phyloP scores from a whole-genome alignment of 805 yeast genomes.

The Wickerhamiella allomyrinae region DNA sequence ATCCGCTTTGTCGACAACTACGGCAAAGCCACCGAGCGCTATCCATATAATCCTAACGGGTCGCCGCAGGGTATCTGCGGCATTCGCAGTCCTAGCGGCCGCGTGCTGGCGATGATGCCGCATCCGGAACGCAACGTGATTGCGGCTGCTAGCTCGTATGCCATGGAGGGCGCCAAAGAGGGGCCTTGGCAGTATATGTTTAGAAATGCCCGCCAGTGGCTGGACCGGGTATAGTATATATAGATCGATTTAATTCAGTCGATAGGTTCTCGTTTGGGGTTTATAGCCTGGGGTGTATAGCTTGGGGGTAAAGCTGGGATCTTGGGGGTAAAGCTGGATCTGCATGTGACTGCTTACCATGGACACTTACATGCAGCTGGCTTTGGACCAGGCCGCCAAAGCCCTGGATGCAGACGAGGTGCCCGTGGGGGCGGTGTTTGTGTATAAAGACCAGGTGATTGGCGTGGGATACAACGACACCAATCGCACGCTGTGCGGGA shows the following conservation, averaged over 20 bases:
- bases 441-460: slow-evolving; percentile 37
- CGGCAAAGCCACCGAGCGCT: slow-evolving; percentile 66
- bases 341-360: not conserved
- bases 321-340: too few species aligned
- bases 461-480: slow-evolving; percentile 79
- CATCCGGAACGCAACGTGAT: slow-evolving; percentile 94
- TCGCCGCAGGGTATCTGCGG: slow-evolving; percentile 90
- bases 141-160: slow-evolving; percentile 81
- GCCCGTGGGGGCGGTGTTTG: slow-evolving; percentile 75
- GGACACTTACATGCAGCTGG: slow-evolving; percentile 23
- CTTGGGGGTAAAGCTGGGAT: too few species aligned
- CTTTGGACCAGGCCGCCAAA: slow-evolving; percentile 36
- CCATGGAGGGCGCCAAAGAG: slow-evolving; percentile 39
- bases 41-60: slow-evolving; percentile 94
- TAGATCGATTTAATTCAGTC: too few species aligned
- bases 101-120: slow-evolving; percentile 98
- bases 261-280: too few species aligned
- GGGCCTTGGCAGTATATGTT: slow-evolving; percentile 89
- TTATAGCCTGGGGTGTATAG: too few species aligned
- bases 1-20: slow-evolving; percentile 83
- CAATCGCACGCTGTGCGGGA: slow-evolving; percentile 70
- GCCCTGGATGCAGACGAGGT: slow-evolving; percentile 62
- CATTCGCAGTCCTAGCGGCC: slow-evolving; percentile 75
- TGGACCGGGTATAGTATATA: slow-evolving; percentile 20
- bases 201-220: slow-evolving; percentile 91